These are phyloP conservation scores for Lepidium aucheri DNA, from an alignment of 345 rosid species.

Conservation along the genomic window DNA sequence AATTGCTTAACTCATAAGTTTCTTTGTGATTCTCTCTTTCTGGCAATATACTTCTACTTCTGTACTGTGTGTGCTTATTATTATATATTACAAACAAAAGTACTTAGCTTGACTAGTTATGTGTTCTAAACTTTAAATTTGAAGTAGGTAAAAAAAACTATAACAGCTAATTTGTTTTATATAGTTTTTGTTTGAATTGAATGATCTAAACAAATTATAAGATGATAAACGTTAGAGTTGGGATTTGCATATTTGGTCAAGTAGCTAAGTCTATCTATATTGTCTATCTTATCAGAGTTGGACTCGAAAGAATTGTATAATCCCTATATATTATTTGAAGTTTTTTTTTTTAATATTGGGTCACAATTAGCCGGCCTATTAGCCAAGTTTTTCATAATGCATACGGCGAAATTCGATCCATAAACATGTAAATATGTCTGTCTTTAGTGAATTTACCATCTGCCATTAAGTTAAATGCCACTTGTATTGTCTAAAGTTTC, in stretches of 20 bases:
- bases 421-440: too few relatives aligned
- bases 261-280: too few relatives aligned
- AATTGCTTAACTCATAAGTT: slow-evolving; percentile 33
- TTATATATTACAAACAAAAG: background rate
- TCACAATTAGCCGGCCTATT: too few relatives aligned
- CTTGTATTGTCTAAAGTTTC: too few relatives aligned
- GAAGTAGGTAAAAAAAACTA: background rate
- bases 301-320: too few relatives aligned
- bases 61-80: background rate
- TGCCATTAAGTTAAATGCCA: too few relatives aligned
- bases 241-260: background rate
- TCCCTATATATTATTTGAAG: too few relatives aligned
- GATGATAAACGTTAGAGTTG: background rate
- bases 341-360: too few relatives aligned
- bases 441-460: too few relatives aligned
- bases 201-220: background rate
- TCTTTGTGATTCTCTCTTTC: slow-evolving; percentile 22
- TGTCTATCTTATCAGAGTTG: too few relatives aligned
- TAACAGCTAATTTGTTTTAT: background rate
- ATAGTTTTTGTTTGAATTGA: background rate
- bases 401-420: too few relatives aligned
- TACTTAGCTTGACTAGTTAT: slow-evolving; percentile 4
- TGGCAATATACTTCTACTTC: slow-evolving; percentile 9
- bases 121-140: background rate
- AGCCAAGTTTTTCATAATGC: too few relatives aligned